Percentiles rank a stretch among this genome's conserved stretches.
Evolutionary conservation across 495 filamentous ascomycete genomes (phyloP).

Genomic region (Hypoxylon lienhwacheense): DNA sequence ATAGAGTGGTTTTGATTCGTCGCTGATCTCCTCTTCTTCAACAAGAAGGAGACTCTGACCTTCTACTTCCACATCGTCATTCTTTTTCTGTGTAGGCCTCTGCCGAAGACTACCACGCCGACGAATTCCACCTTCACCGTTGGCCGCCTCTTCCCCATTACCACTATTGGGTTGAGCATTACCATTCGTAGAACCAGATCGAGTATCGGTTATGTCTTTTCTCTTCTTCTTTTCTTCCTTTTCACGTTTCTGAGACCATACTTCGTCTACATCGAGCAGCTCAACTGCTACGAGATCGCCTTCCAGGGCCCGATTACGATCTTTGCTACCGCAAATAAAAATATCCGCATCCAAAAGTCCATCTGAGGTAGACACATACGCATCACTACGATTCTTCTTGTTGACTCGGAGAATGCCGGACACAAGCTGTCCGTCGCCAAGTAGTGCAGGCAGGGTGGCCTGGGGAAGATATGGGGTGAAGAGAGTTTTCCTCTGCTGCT

Average conservation of each 20-base stretch:
- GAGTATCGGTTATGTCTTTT: constrained; percentile 94
- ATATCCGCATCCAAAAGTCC: constrained; percentile 90
- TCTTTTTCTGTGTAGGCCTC: constrained; percentile 98
- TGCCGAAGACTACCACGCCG: constrained; percentile 92
- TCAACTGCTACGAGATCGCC: constrained; percentile 95
- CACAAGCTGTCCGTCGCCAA: constrained; percentile 90
- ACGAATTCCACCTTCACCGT: constrained; percentile 79
- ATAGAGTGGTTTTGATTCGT: constrained; percentile 96
- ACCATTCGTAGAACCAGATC: constrained; percentile 71
- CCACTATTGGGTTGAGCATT: constrained; percentile 64
- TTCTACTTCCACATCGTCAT: constrained; percentile 98
- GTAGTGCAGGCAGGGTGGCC: constrained; percentile 86
- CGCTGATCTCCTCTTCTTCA: constrained; percentile 98
- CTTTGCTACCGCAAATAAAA: constrained; percentile 99
- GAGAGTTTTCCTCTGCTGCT: constrained; percentile 95
- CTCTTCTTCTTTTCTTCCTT: constrained; percentile 99
- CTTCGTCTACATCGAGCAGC: constrained; percentile 95
- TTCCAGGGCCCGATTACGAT: constrained; percentile 92
- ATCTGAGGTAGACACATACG: constrained; percentile 92
- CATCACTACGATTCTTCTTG: constrained; percentile 99
- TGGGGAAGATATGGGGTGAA: constrained; percentile 98
- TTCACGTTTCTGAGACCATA: constrained; percentile 97
- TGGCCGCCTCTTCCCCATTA: constrained; percentile 66
- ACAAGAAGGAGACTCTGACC: constrained; percentile 95
- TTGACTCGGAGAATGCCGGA: constrained; percentile 96